Evolutionary conservation across 1,284 basidiomycete genomes (phyloP).

Genomic region (Trichosporon inkin): DNA sequence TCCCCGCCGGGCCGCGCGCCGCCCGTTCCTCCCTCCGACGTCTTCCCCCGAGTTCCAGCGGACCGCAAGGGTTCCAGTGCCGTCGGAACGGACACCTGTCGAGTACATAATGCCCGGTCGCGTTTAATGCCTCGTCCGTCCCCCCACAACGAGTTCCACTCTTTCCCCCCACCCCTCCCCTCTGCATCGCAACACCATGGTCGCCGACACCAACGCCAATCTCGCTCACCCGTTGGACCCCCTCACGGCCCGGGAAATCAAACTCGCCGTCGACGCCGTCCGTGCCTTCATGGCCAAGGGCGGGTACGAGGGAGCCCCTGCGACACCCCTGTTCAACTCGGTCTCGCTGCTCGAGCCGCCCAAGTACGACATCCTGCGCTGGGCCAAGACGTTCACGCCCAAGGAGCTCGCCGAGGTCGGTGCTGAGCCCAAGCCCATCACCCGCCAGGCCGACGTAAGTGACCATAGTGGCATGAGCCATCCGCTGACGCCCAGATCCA

Average conservation of each 20-base stretch:
- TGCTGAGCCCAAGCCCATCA: conserved; percentile 21
- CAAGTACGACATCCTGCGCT: conserved; percentile 44
- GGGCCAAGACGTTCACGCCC: conserved; percentile 39
- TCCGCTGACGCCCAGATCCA: conserved; percentile 36
- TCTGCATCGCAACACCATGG: conserved; percentile 7
- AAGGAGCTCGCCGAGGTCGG: conserved; percentile 33
- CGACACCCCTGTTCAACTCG: conserved; percentile 42
- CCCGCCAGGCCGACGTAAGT: conserved; percentile 46
- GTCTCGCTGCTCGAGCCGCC: conserved; percentile 46
- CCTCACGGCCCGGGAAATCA: conserved; percentile 46
- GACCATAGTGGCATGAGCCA: neutral
- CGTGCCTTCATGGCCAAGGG: conserved; percentile 32
- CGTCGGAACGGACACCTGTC: too few relatives aligned
- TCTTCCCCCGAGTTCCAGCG: too few relatives aligned
- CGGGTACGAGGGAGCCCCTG: conserved; percentile 21
- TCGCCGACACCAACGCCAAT: conserved; percentile 12
- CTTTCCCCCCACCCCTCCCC: neutral
- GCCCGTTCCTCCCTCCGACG: too few relatives aligned
- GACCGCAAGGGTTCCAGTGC: too few relatives aligned
- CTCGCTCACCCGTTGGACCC: conserved; percentile 52
- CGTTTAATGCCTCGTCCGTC: neutral
- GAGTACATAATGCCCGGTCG: conserved; percentile 6
- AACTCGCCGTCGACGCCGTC: conserved; percentile 36
- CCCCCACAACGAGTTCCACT: neutral
- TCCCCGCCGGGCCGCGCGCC: too few relatives aligned